Evolutionary conservation across 2,329 filamentous ascomycete species (phyloP).

Genomic region (Colletotrichum plurivorum): DNA sequence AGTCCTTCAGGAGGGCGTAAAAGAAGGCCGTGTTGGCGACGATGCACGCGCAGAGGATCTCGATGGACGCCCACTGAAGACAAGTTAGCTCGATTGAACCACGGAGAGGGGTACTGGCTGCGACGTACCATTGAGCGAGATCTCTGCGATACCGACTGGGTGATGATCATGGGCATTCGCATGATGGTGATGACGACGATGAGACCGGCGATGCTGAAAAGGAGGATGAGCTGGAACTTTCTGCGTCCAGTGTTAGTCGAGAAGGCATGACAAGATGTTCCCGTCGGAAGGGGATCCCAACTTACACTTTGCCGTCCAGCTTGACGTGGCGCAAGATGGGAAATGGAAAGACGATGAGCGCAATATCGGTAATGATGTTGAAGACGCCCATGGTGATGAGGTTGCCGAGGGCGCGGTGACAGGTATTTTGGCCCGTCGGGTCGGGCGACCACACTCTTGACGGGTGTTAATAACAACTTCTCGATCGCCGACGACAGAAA

Average conservation of each 20-base stretch:
- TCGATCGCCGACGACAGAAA: not conserved
- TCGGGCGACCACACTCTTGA: slow-evolving; percentile 32
- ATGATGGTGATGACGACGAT: slow-evolving; percentile 48
- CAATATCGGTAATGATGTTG: slow-evolving; percentile 48
- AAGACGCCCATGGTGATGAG: slow-evolving; percentile 48
- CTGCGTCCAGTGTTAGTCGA: slow-evolving; percentile 24
- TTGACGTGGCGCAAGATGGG: slow-evolving; percentile 46
- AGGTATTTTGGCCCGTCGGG: slow-evolving; percentile 32
- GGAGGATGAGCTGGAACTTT: slow-evolving; percentile 43
- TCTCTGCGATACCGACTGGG: slow-evolving; percentile 46
- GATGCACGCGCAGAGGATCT: slow-evolving; percentile 51
- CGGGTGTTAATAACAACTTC: not conserved
- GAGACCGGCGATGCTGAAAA: slow-evolving; percentile 47
- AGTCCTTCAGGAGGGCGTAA: slow-evolving; percentile 47
- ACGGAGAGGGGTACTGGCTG: not conserved
- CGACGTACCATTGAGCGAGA: slow-evolving; percentile 47
- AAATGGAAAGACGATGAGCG: slow-evolving; percentile 49
- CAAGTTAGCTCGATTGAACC: not conserved
- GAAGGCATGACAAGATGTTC: not conserved
- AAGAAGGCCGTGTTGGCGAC: slow-evolving; percentile 50
- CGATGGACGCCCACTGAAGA: slow-evolving; percentile 49
- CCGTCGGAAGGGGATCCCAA: not conserved
- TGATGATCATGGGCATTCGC: slow-evolving; percentile 48
- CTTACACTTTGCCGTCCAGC: slow-evolving; percentile 43
- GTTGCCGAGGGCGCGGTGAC: slow-evolving; percentile 46